These are phyloP conservation scores for Veloporphyrellus conicus DNA, from an alignment of 1,284 basidiomycete genomes.

Conservation along the genomic window DNA sequence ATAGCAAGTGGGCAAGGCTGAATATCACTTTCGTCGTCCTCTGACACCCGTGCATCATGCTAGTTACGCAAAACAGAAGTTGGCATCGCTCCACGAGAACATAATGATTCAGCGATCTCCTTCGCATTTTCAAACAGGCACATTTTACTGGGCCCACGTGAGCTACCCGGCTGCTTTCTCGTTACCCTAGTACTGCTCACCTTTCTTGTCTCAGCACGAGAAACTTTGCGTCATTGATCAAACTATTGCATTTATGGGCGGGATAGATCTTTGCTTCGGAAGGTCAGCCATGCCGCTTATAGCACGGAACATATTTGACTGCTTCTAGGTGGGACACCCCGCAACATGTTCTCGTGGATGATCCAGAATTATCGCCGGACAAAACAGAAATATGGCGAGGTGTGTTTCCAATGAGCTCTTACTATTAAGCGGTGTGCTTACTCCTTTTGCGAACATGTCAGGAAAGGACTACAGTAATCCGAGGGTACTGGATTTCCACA, in stretches of 20 bases:
- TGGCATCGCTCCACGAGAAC: constrained; percentile 85
- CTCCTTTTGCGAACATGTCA: constrained; percentile 20
- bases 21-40: background rate
- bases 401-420: constrained; percentile 25
- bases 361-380: constrained; percentile 60
- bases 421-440: background rate
- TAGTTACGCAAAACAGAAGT: constrained; percentile 87
- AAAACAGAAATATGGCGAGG: constrained; percentile 82
- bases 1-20: constrained; percentile 65
- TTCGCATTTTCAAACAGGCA: constrained; percentile 95
- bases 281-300: constrained; percentile 41
- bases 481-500: constrained; percentile 83
- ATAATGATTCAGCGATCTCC: constrained; percentile 97
- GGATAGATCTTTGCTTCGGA: constrained; percentile 90
- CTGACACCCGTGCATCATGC: constrained; percentile 19
- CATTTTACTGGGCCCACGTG: constrained; percentile 97
- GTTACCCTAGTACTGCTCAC: background rate
- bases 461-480: constrained; percentile 95
- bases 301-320: background rate
- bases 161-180: constrained; percentile 25
- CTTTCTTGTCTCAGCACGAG: constrained; percentile 69
- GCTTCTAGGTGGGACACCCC: constrained; percentile 85
- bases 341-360: constrained; percentile 88
- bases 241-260: constrained; percentile 97
- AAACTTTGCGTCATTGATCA: constrained; percentile 98